Evolutionary conservation across 1,284 basidiomycete species (phyloP), one percentile per base, ranked within the genome.

Genomic region (Schizopora paradoxa): DNA sequence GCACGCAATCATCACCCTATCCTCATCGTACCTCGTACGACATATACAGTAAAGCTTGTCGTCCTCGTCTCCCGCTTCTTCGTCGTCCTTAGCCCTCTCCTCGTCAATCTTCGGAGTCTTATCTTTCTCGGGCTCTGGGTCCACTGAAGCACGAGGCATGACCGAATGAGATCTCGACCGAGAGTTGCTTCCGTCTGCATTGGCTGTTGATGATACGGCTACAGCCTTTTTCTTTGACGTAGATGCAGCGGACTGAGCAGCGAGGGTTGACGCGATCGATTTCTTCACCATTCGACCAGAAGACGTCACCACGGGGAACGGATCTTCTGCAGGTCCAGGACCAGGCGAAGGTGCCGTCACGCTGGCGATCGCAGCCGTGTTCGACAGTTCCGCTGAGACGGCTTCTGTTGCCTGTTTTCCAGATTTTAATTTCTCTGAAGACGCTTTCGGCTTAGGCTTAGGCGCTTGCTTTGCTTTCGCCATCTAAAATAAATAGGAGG

Each of bases 1-100:
- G 59, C 89, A 91, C n/a, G 86, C 88, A 61, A 92, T 91, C 89
- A 92, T 91, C 47, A 82, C 74, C 49, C 74, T 70, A 58, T 88
- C 85, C 59, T 89, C 86, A 53, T 91, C 84, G 54, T 91, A 91
- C 53, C 69, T 73, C 18, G 81, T 85, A 64, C 85, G 78, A 67
- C 88, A 91, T 7, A 92, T 67, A 56, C 89, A 92, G 55, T 91
- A 92, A 41, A 90, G 61, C 61, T 84, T 81, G 58, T 86, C 84
- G 54, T 89, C 86, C 51, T 76, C 77, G 41, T 70, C 75, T 34
- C 70, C 73, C 11, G 73, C 73, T n/a, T 73, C 73, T 42, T 70
- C 69, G n/a, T 72, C 74, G 19, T 50, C 44, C 25, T 41, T 41
- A n/a, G 6, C 37, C 43, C 46, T 63, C 49, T 33, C 70, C 43